Evolutionary conservation across 2,329 filamentous ascomycete genomes (phyloP).

Genomic region (Celoporthe dispersa): DNA sequence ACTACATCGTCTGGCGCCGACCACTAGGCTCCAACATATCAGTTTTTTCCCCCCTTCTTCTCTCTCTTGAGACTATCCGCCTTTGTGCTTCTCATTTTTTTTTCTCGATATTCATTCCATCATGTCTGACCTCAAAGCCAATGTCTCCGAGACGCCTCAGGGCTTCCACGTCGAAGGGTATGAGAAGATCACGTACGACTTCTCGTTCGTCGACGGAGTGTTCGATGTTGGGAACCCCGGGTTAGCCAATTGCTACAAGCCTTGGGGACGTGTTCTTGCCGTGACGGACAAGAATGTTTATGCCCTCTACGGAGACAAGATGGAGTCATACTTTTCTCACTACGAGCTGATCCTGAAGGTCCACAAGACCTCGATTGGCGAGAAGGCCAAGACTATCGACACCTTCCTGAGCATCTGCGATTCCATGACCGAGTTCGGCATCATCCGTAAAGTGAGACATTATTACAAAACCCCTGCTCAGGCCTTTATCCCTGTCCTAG

Average conservation of each 20-base stretch:
- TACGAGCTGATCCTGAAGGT: constrained; percentile 65
- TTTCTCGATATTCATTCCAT: constrained; percentile 31
- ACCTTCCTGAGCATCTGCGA: constrained; percentile 72
- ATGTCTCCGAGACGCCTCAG: constrained; percentile 63
- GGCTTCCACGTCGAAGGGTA: constrained; percentile 75
- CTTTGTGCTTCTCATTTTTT: background rate
- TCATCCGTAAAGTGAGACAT: constrained; percentile 60
- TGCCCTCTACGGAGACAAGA: constrained; percentile 67
- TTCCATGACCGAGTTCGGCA: constrained; percentile 75
- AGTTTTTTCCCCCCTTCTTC: too few relatives aligned
- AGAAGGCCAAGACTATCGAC: constrained; percentile 75
- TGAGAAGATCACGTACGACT: constrained; percentile 78
- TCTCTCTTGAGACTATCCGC: constrained; percentile 3
- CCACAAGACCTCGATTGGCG: constrained; percentile 75
- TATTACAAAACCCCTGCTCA: background rate
- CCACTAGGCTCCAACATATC: constrained; percentile 1
- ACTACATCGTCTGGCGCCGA: background rate
- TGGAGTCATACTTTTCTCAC: constrained; percentile 70
- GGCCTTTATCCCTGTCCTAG: too few relatives aligned
- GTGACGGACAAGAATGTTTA: constrained; percentile 75
- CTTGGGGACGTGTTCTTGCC: constrained; percentile 68
- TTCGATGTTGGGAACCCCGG: constrained; percentile 65
- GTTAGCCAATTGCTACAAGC: constrained; percentile 67
- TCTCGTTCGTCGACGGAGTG: constrained; percentile 72
- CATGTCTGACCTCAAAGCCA: constrained; percentile 74